Evolutionary conservation across 1,139 yeast species (phyloP), one percentile per base, ranked within the genome.

Genomic region (Lipomyces yarrowii): DNA sequence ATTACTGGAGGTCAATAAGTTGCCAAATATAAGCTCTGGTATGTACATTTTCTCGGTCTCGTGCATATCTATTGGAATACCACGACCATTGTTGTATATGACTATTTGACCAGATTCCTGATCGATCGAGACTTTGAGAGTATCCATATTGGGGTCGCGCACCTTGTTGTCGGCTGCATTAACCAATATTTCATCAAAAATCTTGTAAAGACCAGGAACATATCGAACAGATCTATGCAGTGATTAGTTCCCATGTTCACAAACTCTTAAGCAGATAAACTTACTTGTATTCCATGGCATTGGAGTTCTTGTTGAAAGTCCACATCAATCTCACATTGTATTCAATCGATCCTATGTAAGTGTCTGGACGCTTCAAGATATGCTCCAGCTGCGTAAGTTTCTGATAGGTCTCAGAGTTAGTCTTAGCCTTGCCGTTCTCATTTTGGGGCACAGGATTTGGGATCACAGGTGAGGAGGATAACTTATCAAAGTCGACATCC

Each of bases 81-180:
- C 99, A 70, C 84, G 86, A 67, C 99, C 99, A 75, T 94, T 98
- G 77, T 96, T 96, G 81, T 85, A 86, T 7, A 96, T 96, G 69
- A 88, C 87, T 61, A 96, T 90, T 35, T 84, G 74, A 74, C 91
- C 91, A 66, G 84, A 83, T 68, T 89, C 97, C 1, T 88, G 83
- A 72, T 91, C 89, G 64, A 96, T 91, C 57, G 80, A 84, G 18
- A 96, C 98, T 68, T 87, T 90, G 69, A 96, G 86, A 71, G 85
- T 86, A 74, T 87, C 90, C 99, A 96, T 96, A 8, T 84, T 74
- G 1, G 97, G 91, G 76, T 96, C 99, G 73, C 99, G 87, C 71
- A 94, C 94, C 80, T 96, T 96, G 81, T 96, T 96, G 78, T 96
- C 99, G 18, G 99, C 99, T 2, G 99, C 99, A 77, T 96, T 96